Evolutionary conservation across 495 filamentous ascomycete species (phyloP), one percentile per base, ranked within the genome.

Genomic region (Mytilinidion resinicola): DNA sequence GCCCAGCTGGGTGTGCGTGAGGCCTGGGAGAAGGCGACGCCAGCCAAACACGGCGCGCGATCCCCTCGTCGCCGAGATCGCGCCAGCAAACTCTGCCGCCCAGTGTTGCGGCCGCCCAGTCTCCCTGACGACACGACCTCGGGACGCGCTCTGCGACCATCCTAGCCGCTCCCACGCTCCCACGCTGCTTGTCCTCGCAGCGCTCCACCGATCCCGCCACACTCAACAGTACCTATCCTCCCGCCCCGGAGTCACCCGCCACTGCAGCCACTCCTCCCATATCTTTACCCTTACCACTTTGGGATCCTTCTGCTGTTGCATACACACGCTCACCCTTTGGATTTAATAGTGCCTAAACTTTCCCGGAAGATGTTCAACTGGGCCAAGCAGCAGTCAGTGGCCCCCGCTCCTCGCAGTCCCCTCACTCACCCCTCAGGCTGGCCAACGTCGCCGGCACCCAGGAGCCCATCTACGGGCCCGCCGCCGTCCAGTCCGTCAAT

Each of bases 391-490:
- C 80, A 81, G 85, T 86, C 78, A 60, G 83, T 75, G 14, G 34
- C 14, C 41, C 53, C 44, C 30, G 51, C 33, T 38, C 48, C 21
- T 37, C n/a, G n/a, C n/a, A n/a, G 19, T 51, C 17, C 41, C 20
- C 41, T 43, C 34, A 57, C 62, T 65, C 46, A 65, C 53, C 8
- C 34, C 38, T 49, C 63, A 96, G 91, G 73, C 78, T 96, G 71
- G 88, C 92, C 70, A 85, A 90, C 71, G 90, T 95, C 63, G 90
- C 90, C 55, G 93, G 93, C 73, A 96, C 91, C 55, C 85, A 91
- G 71, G 93, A 98, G 77, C 95, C 93, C 57, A 88, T 95, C 76
- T 96, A 98, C 73, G 93, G 93, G 62, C 87, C 95, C 36, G 82
- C 85, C 12, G 91, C 91, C 63, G 88, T 97, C 69, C 87, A 82